Conservation (phyloP, 257 asterid species). For the Penstemon newberryi region DNA sequence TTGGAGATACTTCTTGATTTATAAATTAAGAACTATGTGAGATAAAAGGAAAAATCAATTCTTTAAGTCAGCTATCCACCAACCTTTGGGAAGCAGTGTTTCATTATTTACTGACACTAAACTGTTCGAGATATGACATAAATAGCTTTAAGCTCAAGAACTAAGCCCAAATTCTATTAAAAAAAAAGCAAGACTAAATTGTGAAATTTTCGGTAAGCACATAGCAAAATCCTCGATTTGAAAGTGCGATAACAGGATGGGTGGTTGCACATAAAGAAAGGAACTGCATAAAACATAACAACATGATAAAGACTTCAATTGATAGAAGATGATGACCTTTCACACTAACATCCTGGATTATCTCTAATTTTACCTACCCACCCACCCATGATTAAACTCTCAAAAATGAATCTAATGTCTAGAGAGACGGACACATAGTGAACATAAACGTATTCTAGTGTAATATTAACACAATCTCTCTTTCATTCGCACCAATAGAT, state of each 20-base stretch:
- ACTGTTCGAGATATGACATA: not conserved
- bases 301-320: not conserved
- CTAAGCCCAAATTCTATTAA: not conserved
- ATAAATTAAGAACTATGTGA: not conserved
- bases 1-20: constrained; percentile 1
- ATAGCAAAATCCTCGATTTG: not conserved
- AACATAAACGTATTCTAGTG: not conserved
- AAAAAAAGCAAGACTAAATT: not conserved
- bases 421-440: no score
- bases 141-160: not conserved
- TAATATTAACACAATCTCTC: not conserved
- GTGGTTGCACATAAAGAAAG: no score
- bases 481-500: not conserved
- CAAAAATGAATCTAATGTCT: no score
- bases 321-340: not conserved
- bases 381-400: no score
- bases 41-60: not conserved
- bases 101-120: not conserved
- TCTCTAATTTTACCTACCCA: no score
- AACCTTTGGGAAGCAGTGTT: constrained; percentile 9
- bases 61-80: not conserved
- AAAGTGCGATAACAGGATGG: no score
- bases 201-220: not conserved
- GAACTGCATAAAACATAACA: not conserved
- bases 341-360: no score